Percentiles rank a stretch among this genome's conserved stretches.
Conservation (phyloP, 441 rosid species). For the Viola pubescens region DNA sequence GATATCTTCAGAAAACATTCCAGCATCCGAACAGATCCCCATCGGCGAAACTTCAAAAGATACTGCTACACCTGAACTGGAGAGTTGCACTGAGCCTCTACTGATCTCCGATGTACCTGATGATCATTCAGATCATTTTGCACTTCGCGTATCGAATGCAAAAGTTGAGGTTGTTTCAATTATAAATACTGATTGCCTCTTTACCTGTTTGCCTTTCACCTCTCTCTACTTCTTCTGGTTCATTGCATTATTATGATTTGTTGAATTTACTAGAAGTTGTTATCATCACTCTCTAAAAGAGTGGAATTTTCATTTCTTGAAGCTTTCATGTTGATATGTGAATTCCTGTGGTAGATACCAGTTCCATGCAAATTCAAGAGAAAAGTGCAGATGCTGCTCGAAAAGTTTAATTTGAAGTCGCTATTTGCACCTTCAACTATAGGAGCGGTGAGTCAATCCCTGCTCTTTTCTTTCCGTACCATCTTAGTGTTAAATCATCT, state of each 20-base stretch:
- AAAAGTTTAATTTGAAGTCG: constrained; percentile 37
- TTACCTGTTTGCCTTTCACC: not conserved
- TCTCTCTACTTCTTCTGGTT: not conserved
- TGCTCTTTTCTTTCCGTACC: no score
- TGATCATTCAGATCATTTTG: constrained; percentile 10
- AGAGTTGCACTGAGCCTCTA: constrained; percentile 35
- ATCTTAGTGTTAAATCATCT: no score
- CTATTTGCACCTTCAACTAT: constrained; percentile 70
- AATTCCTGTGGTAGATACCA: constrained; percentile 26
- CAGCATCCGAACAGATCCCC: constrained; percentile 18
- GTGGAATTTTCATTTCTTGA: no score
- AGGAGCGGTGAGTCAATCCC: constrained; percentile 44
- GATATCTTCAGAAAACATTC: constrained; percentile 26
- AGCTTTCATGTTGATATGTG: not conserved
- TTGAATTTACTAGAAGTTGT: not conserved
- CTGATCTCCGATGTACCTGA: constrained; percentile 26
- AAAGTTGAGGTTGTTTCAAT: constrained; percentile 22
- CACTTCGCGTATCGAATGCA: constrained; percentile 15
- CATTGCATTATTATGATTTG: not conserved
- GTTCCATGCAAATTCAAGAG: constrained; percentile 22
- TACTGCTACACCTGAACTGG: constrained; percentile 19
- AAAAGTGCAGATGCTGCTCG: constrained; percentile 20
- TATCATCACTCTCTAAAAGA: no score
- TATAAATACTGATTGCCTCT: not conserved
- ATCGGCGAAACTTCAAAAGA: constrained; percentile 12